Evolutionary conservation across 345 rosid species (phyloP).

Genomic region (Barbarea vulgaris): DNA sequence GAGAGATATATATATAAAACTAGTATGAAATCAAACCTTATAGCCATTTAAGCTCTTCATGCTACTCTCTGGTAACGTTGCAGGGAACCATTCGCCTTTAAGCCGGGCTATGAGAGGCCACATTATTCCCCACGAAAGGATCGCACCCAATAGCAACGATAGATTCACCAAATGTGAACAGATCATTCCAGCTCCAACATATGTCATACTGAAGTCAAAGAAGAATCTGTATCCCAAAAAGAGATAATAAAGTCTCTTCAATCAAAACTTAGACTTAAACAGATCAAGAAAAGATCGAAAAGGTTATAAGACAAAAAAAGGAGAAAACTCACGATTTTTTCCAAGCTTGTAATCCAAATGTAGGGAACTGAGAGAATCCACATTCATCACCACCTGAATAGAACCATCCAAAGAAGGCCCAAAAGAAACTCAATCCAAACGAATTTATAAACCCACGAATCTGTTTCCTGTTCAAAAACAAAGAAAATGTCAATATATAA

Average conservation of each 20-base stretch:
- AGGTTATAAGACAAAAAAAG: too few species aligned
- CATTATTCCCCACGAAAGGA: slow-evolving; percentile 93
- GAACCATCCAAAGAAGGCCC: slow-evolving; percentile 94
- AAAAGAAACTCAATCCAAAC: slow-evolving; percentile 70
- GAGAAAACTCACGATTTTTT: slow-evolving; percentile 62
- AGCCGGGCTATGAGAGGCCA: slow-evolving; percentile 79
- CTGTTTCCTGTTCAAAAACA: slow-evolving; percentile 60
- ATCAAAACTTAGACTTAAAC: background rate
- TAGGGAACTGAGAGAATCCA: slow-evolving; percentile 79
- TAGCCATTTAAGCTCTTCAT: slow-evolving; percentile 90
- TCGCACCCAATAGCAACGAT: slow-evolving; percentile 87
- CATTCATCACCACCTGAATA: slow-evolving; percentile 67
- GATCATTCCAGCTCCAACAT: slow-evolving; percentile 95
- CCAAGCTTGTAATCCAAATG: slow-evolving; percentile 82
- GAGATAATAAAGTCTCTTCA: background rate
- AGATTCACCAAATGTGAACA: slow-evolving; percentile 91
- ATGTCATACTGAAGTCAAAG: slow-evolving; percentile 89
- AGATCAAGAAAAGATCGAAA: background rate
- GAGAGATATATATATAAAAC: background rate
- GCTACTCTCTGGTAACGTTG: slow-evolving; percentile 57
- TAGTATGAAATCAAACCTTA: slow-evolving; percentile 51
- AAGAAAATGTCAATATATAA: background rate
- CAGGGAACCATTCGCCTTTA: slow-evolving; percentile 79
- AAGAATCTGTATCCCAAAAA: slow-evolving; percentile 65
- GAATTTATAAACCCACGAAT: slow-evolving; percentile 67